Evolutionary conservation across 179 eudicot species (phyloP).

Genomic region (Vitellaria paradoxa): DNA sequence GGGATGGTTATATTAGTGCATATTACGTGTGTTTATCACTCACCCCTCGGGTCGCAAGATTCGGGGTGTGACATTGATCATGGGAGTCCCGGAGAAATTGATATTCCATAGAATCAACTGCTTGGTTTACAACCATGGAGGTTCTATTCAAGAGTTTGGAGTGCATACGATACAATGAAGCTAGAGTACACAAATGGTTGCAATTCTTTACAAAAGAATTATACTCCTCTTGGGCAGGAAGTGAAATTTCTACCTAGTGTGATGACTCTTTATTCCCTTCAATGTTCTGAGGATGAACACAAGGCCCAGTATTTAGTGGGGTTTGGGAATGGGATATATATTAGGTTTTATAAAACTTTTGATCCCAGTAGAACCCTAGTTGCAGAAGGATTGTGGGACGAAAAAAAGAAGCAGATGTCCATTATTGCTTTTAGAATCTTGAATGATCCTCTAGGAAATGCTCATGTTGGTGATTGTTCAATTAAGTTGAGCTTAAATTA

Average conservation of each 20-base stretch:
- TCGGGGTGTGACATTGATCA: no score
- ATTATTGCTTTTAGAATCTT: constrained; percentile 30
- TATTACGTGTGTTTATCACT: no score
- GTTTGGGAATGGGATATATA: constrained; percentile 14
- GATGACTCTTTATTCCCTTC: constrained; percentile 19
- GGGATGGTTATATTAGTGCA: no score
- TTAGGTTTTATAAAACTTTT: neutral
- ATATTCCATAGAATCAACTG: neutral
- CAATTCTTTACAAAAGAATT: neutral
- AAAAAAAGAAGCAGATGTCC: constrained; percentile 10
- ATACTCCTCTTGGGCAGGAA: constrained; percentile 14
- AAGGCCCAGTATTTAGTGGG: constrained; percentile 17
- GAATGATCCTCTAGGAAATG: constrained; percentile 2
- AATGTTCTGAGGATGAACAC: constrained; percentile 20
- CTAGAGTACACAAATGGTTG: constrained; percentile 26
- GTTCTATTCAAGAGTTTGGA: constrained; percentile 2
- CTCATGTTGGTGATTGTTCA: constrained; percentile 32
- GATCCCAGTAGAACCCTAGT: constrained; percentile 13
- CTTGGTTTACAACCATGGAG: constrained; percentile 6
- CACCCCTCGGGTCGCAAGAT: no score
- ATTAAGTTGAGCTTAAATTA: constrained; percentile 46
- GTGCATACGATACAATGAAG: neutral
- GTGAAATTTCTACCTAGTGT: constrained; percentile 9
- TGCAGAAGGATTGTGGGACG: constrained; percentile 40
- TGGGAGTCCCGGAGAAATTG: constrained; percentile 4